Evolutionary conservation across 805 yeast genomes (phyloP).

Genomic region (Barnettozyma sucrosica): DNA sequence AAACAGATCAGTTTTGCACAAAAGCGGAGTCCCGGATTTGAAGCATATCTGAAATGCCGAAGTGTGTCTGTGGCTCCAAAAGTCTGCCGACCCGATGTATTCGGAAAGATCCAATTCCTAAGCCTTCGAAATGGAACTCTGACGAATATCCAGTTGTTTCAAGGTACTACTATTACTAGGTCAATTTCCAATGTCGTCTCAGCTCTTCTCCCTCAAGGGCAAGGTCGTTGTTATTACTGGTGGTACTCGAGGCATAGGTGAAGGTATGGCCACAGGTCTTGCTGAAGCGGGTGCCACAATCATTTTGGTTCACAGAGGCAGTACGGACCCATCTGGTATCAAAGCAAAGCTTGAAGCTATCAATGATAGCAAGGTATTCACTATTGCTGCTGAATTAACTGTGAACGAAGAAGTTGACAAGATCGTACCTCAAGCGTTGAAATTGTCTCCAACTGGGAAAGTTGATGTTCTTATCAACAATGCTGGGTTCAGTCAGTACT

Average conservation of each 20-base stretch:
- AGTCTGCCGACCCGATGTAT: not conserved
- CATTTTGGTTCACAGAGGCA: slow-evolving; percentile 31
- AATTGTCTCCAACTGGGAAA: slow-evolving; percentile 54
- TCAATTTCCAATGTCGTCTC: slow-evolving; percentile 26
- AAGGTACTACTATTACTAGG: no score
- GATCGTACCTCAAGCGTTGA: slow-evolving; percentile 33
- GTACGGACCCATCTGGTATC: slow-evolving; percentile 16
- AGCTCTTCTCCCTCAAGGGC: slow-evolving; percentile 72
- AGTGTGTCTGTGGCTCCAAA: not conserved
- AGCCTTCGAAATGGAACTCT: no score
- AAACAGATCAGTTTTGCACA: not conserved
- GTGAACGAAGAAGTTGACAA: slow-evolving; percentile 19
- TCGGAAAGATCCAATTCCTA: no score
- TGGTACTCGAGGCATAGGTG: slow-evolving; percentile 77
- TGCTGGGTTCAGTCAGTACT: slow-evolving; percentile 78
- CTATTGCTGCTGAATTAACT: slow-evolving; percentile 31
- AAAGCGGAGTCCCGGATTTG: not conserved
- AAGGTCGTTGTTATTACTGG: slow-evolving; percentile 81
- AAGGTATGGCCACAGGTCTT: slow-evolving; percentile 70
- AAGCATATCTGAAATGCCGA: no score
- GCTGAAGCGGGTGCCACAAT: slow-evolving; percentile 88
- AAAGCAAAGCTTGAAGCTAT: slow-evolving; percentile 37
- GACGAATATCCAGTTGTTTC: no score
- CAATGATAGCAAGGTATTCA: slow-evolving; percentile 48
- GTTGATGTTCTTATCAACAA: slow-evolving; percentile 82